phyloP scores from a whole-genome alignment of 768 basidiomycete species.

The Trametes villosa region DNA sequence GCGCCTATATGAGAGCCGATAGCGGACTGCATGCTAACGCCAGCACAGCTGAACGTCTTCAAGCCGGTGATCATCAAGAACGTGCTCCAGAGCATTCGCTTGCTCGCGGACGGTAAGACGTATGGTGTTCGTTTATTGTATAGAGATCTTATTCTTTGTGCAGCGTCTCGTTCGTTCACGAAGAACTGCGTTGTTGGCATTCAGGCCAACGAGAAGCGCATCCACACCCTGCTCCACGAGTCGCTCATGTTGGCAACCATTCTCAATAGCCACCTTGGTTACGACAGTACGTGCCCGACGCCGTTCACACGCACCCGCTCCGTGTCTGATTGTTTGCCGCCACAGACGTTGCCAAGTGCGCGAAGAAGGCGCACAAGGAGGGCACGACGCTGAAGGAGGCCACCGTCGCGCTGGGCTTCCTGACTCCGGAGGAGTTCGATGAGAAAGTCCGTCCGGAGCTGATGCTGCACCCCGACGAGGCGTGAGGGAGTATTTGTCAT shows the following conservation, averaged over 20 bases:
- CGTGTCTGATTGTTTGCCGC: constrained; percentile 18
- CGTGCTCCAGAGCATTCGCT: constrained; percentile 92
- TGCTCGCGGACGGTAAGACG: constrained; percentile 83
- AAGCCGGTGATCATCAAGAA: constrained; percentile 99
- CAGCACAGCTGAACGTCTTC: constrained; percentile 90
- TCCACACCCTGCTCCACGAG: constrained; percentile 87
- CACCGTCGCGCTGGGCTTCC: constrained; percentile 82
- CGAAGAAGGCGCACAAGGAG: constrained; percentile 99
- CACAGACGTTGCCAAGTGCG: constrained; percentile 94
- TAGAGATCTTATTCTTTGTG: neutral
- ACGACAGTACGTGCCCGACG: constrained; percentile 78
- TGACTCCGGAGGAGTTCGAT: constrained; percentile 93
- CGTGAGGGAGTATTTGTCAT: constrained; percentile 31
- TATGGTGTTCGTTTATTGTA: neutral
- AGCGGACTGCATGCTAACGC: neutral
- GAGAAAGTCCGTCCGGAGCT: constrained; percentile 89
- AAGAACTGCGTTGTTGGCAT: constrained; percentile 98
- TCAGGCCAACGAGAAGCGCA: constrained; percentile 93
- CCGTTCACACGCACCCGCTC: constrained; percentile 5
- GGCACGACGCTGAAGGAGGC: constrained; percentile 96
- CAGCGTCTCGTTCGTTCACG: constrained; percentile 90
- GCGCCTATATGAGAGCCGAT: neutral
- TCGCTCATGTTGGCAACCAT: constrained; percentile 98
- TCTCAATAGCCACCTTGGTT: constrained; percentile 93
- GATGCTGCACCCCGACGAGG: constrained; percentile 79